phyloP scores from a whole-genome alignment of 768 basidiomycete genomes.

The Neoboletus brunneissimus region DNA sequence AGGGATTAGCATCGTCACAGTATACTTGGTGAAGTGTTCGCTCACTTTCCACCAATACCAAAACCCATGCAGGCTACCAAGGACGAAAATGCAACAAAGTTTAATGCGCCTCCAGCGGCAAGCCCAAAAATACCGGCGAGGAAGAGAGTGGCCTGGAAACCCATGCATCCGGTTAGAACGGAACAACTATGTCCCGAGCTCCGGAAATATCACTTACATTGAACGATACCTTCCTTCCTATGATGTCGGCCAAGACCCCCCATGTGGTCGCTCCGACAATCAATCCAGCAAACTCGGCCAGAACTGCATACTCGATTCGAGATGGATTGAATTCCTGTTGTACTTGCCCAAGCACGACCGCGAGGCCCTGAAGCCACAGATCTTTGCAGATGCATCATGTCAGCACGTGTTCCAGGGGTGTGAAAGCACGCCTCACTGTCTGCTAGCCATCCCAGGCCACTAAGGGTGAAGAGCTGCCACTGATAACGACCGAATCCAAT shows the following conservation, averaged over 20 bases:
- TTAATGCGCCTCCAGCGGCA: conserved; percentile 44
- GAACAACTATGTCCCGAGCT: not conserved
- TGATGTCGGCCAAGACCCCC: conserved; percentile 49
- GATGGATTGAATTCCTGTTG: conserved; percentile 42
- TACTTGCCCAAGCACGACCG: conserved; percentile 44
- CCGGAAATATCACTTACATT: conserved; percentile 24
- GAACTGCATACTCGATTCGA: conserved; percentile 44
- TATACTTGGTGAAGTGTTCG: conserved; percentile 4
- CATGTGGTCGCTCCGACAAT: conserved; percentile 49
- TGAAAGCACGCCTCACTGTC: conserved; percentile 37
- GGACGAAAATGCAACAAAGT: conserved; percentile 45
- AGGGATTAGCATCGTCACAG: conserved; percentile 20
- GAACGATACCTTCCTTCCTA: conserved; percentile 46
- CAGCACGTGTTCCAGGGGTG: conserved; percentile 23
- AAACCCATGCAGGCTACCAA: conserved; percentile 48
- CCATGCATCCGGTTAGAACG: not conserved
- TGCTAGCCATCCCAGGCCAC: conserved; percentile 49
- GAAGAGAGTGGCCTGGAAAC: conserved; percentile 33
- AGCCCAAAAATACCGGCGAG: conserved; percentile 49
- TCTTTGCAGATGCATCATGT: conserved; percentile 10
- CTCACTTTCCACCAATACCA: conserved; percentile 52
- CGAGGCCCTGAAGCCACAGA: conserved; percentile 46
- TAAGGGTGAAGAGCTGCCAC: conserved; percentile 43
- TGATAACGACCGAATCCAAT: conserved; percentile 53
- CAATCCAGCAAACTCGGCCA: conserved; percentile 47